A percentile compares a stretch with the other conserved stretches of the same genome.
phyloP scores from a whole-genome alignment of 805 yeast genomes.

The Metschnikowia koreensis region DNA sequence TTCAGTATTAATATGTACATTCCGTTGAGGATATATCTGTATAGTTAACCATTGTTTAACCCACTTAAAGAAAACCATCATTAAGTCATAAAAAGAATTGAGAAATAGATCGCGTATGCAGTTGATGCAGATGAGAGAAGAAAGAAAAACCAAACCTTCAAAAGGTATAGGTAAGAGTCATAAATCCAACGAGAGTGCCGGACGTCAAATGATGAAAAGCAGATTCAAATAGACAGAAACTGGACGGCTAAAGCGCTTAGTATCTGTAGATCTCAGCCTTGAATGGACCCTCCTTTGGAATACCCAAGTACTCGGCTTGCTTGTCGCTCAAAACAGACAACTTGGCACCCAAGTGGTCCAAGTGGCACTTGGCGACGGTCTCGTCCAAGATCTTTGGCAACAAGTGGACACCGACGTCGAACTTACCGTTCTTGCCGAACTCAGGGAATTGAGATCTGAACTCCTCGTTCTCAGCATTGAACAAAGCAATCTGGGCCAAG shows the following conservation, averaged over 20 bases:
- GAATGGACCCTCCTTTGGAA: constrained; percentile 93
- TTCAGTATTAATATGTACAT: constrained; percentile 16
- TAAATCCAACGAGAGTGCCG: neutral
- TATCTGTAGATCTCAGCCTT: constrained; percentile 98
- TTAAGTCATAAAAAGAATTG: constrained; percentile 17
- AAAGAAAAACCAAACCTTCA: constrained; percentile 18
- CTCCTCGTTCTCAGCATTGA: constrained; percentile 77
- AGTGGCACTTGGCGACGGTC: constrained; percentile 96
- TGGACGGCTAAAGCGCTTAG: constrained; percentile 40
- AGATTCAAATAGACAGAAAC: constrained; percentile 11
- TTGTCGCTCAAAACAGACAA: constrained; percentile 70
- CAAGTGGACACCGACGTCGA: constrained; percentile 88
- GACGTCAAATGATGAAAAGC: constrained; percentile 6
- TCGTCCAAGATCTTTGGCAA: constrained; percentile 98
- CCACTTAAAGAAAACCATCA: constrained; percentile 23
- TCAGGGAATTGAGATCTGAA: constrained; percentile 84
- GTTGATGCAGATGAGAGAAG: constrained; percentile 42
- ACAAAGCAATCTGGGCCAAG: constrained; percentile 82
- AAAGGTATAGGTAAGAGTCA: neutral
- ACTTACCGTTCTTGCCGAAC: constrained; percentile 90
- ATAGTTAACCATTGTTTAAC: constrained; percentile 25
- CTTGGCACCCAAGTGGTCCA: constrained; percentile 89
- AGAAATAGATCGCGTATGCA: constrained; percentile 37
- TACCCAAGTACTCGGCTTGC: constrained; percentile 93
- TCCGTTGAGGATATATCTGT: constrained; percentile 43